Evolutionary conservation across 805 yeast species (phyloP).

Genomic region (Wickerhamiella spandovensis): DNA sequence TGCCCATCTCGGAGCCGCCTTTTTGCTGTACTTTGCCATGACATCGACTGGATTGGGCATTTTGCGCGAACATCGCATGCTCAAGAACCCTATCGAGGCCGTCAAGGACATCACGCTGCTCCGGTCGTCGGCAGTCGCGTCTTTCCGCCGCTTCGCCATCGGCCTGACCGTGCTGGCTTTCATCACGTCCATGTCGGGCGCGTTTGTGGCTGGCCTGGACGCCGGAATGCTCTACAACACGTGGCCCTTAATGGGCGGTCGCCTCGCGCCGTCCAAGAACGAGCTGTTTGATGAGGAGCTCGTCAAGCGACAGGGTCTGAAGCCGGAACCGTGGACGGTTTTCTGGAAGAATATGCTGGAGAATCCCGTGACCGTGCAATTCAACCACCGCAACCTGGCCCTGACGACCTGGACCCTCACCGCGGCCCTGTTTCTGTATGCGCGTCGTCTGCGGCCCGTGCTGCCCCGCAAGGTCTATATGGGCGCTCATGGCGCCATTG

Average conservation of each 20-base stretch:
- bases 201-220: constrained; percentile 94
- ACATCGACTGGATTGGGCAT: constrained; percentile 81
- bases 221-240: constrained; percentile 94
- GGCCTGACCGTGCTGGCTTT: constrained; percentile 60
- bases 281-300: constrained; percentile 62
- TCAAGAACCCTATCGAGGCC: constrained; percentile 49
- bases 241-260: constrained; percentile 86
- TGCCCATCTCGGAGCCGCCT: constrained; percentile 89
- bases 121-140: constrained; percentile 44
- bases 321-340: constrained; percentile 22
- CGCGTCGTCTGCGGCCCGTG: constrained; percentile 38
- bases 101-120: constrained; percentile 42
- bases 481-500: constrained; percentile 55
- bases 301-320: constrained; percentile 20
- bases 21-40: constrained; percentile 75
- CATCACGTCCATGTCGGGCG: constrained; percentile 92
- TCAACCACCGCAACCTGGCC: constrained; percentile 80
- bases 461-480: constrained; percentile 32
- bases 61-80: constrained; percentile 57
- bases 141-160: constrained; percentile 40
- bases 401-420: constrained; percentile 62
- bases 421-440: constrained; percentile 56
- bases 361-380: constrained; percentile 91
- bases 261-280: constrained; percentile 55
- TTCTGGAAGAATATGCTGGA: constrained; percentile 90